These are phyloP conservation scores for Suaeda aralocaspica DNA, from an alignment of 148 eudicot species.

Conservation along the genomic window DNA sequence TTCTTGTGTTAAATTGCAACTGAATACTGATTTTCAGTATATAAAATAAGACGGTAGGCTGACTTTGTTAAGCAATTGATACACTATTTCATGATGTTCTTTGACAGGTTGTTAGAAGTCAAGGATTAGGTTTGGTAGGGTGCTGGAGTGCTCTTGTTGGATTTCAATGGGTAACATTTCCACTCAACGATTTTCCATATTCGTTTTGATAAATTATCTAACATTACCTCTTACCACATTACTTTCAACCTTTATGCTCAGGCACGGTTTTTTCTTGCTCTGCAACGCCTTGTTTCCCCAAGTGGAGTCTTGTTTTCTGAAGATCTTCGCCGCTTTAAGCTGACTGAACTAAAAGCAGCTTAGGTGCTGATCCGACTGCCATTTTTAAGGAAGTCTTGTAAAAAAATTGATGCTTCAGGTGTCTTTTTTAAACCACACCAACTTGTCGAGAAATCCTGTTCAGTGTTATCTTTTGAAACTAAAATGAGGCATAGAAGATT, in stretches of 20 bases:
- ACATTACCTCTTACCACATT: background rate
- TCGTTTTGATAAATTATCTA: background rate
- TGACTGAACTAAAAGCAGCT: slow-evolving; percentile 46
- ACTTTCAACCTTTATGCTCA: slow-evolving; percentile 15
- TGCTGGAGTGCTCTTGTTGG: slow-evolving; percentile 74
- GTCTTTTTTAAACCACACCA: background rate
- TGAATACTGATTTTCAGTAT: too few species aligned
- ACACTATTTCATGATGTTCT: background rate
- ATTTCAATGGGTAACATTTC: slow-evolving; percentile 59
- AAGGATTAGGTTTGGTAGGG: slow-evolving; percentile 55
- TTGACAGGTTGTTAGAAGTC: slow-evolving; percentile 45
- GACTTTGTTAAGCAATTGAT: background rate
- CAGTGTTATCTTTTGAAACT: background rate
- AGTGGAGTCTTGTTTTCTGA: slow-evolving; percentile 64
- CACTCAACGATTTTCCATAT: background rate
- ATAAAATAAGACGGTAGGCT: background rate
- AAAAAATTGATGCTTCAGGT: background rate
- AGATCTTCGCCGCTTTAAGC: slow-evolving; percentile 37
- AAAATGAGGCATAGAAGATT: background rate
- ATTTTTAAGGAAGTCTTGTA: background rate
- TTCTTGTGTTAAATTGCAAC: background rate
- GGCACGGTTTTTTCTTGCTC: slow-evolving; percentile 60
- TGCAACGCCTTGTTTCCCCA: slow-evolving; percentile 57
- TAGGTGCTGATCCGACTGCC: slow-evolving; percentile 24
- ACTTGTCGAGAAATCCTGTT: background rate